Conservation (phyloP, 1,139 yeast genomes). For the Suhomyces coccinellae region DNA sequence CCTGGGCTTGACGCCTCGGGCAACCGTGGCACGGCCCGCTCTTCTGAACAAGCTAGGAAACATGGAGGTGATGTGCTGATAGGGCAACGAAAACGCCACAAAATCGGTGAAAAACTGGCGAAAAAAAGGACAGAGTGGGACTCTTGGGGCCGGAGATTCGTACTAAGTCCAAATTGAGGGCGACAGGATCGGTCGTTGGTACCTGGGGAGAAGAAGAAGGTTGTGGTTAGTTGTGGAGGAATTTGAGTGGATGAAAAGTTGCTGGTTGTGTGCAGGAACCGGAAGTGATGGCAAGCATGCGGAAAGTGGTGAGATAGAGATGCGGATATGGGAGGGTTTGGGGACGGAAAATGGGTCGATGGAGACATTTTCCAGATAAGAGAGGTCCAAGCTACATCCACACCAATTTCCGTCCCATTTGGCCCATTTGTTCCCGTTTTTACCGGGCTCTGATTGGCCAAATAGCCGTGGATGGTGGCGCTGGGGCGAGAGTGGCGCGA, state of each 20-base stretch:
- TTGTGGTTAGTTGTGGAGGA: conserved; percentile 5
- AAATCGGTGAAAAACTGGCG: not conserved
- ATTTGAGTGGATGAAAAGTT: conserved; percentile 9
- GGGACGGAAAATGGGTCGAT: not conserved
- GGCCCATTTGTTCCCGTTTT: no score
- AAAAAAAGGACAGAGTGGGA: not conserved
- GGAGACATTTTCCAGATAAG: no score
- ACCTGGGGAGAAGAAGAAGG: conserved; percentile 8
- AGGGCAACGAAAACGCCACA: not conserved
- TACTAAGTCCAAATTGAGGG: not conserved
- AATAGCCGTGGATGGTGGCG: no score
- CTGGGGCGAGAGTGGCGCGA: no score
- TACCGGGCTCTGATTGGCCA: no score
- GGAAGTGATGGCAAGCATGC: conserved; percentile 3
- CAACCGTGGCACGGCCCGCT: conserved; percentile 10
- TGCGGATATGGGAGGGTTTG: not conserved
- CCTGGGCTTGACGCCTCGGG: conserved; percentile 13
- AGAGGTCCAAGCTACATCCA: no score
- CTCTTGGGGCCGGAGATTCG: not conserved
- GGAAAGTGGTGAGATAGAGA: not conserved
- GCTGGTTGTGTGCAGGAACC: conserved; percentile 9
- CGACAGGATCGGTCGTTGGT: not conserved
- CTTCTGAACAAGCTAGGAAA: conserved; percentile 9
- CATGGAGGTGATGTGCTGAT: conserved; percentile 1
- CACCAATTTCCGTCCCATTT: no score